Evolutionary conservation across 768 basidiomycete genomes (phyloP).

Genomic region (Bullera alba): DNA sequence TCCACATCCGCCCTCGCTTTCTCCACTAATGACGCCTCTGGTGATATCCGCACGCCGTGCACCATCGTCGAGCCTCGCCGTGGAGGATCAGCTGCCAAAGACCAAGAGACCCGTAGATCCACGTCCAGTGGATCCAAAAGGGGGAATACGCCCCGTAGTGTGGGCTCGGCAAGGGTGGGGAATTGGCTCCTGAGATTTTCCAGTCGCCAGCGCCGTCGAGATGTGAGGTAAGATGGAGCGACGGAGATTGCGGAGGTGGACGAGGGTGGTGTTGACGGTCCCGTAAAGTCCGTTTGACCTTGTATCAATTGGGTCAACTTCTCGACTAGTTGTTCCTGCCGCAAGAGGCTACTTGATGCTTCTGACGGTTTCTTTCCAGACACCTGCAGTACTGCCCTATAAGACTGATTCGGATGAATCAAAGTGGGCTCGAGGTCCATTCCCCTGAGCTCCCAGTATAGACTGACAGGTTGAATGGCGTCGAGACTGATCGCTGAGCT

Average conservation of each 20-base stretch:
- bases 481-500: background rate
- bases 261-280: background rate
- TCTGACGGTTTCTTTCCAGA: too few relatives aligned
- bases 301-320: conserved; percentile 4
- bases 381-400: too few relatives aligned
- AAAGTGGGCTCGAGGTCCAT: background rate
- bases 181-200: conserved; percentile 25
- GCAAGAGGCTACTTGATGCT: too few relatives aligned
- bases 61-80: conserved; percentile 60
- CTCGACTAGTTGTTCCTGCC: background rate
- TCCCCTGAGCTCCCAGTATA: background rate
- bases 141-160: conserved; percentile 64
- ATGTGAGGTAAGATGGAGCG: conserved; percentile 7
- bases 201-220: conserved; percentile 47
- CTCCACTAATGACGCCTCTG: conserved; percentile 60
- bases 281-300: background rate
- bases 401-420: background rate
- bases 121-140: conserved; percentile 66
- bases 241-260: background rate
- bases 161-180: conserved; percentile 54
- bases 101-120: conserved; percentile 72
- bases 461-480: background rate
- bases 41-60: conserved; percentile 60
- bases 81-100: conserved; percentile 14
- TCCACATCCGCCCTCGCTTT: conserved; percentile 50